These are phyloP conservation scores for Penicillium sp. DNA, from an alignment of 2,329 filamentous ascomycete species.

Conservation along the genomic window DNA sequence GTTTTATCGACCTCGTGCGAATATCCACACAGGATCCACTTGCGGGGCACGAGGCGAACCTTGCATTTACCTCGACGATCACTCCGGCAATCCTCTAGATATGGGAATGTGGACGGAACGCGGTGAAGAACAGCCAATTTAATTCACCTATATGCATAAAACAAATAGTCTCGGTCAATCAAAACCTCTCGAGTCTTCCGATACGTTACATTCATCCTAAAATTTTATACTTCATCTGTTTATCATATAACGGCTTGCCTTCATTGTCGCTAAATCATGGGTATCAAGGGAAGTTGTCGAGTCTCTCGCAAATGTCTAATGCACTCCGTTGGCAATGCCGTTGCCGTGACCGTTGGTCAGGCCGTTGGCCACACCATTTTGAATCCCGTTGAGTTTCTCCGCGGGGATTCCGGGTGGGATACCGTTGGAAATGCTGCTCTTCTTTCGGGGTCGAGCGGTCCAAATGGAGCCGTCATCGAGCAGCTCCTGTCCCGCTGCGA, in stretches of 20 bases:
- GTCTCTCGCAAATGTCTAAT: constrained; percentile 1
- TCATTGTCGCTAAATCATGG: background rate
- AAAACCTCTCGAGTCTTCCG: background rate
- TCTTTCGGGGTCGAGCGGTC: constrained; percentile 20
- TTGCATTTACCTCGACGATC: background rate
- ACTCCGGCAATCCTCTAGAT: background rate
- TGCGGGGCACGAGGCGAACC: background rate
- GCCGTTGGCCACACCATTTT: constrained; percentile 2
- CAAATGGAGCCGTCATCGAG: constrained; percentile 26
- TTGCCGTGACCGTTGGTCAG: constrained; percentile 6
- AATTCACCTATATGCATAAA: no score
- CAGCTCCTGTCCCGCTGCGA: constrained; percentile 38
- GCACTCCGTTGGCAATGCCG: constrained; percentile 13
- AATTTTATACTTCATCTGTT: background rate
- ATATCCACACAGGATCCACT: background rate
- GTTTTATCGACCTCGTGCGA: no score
- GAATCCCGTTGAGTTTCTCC: constrained; percentile 15
- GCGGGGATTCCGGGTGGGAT: constrained; percentile 19
- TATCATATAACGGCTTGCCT: background rate
- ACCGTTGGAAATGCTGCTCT: constrained; percentile 19
- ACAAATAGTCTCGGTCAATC: background rate
- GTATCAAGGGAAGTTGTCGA: constrained; percentile 6
- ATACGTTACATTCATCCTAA: background rate
- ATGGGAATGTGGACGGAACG: background rate
- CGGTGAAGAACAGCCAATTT: no score